Evolutionary conservation across 75 land plant genomes (phyloP).

Genomic region (Pinus tabuliformis): DNA sequence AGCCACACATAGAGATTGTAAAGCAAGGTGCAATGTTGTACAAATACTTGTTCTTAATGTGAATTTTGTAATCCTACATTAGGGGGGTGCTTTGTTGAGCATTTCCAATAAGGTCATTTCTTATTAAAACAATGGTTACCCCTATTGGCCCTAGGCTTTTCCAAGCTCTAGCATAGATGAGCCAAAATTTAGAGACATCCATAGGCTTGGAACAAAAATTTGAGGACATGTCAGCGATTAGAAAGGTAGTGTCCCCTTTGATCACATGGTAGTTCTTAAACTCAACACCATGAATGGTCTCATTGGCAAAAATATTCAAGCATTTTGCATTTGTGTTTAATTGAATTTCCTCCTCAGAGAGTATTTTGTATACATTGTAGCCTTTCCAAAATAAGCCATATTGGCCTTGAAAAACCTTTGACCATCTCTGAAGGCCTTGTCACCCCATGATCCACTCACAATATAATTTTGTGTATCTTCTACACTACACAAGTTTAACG

Average conservation of each 20-base stretch:
- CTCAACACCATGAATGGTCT: constrained; percentile 97
- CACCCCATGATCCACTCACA: constrained; percentile 92
- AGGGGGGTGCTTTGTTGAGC: constrained; percentile 79
- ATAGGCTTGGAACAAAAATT: constrained; percentile 98
- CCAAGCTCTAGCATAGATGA: constrained; percentile 95
- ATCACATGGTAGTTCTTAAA: constrained; percentile 78
- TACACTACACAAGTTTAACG: constrained; percentile 71
- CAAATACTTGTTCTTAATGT: constrained; percentile 68
- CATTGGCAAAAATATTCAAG: constrained; percentile 91
- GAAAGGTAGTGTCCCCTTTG: constrained; percentile 21
- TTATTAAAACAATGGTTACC: constrained; percentile 78
- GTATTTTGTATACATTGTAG: constrained; percentile 65
- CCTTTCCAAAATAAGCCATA: constrained; percentile 1
- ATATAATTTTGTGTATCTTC: constrained; percentile 69
- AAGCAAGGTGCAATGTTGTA: constrained; percentile 45
- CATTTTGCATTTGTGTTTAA: constrained; percentile 65
- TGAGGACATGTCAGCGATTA: constrained; percentile 94
- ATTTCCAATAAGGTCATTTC: constrained; percentile 76
- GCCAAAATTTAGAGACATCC: constrained; percentile 80
- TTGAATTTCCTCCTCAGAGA: constrained; percentile 40
- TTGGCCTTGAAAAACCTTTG: constrained; percentile 77
- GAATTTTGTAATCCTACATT: constrained; percentile 96
- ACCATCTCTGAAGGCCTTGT: constrained; percentile 93
- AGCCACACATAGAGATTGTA: constrained; percentile 83
- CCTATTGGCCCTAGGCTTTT: constrained; percentile 96